Conservation (phyloP, 306 rosid genomes). For the Sicyos edulis region DNA sequence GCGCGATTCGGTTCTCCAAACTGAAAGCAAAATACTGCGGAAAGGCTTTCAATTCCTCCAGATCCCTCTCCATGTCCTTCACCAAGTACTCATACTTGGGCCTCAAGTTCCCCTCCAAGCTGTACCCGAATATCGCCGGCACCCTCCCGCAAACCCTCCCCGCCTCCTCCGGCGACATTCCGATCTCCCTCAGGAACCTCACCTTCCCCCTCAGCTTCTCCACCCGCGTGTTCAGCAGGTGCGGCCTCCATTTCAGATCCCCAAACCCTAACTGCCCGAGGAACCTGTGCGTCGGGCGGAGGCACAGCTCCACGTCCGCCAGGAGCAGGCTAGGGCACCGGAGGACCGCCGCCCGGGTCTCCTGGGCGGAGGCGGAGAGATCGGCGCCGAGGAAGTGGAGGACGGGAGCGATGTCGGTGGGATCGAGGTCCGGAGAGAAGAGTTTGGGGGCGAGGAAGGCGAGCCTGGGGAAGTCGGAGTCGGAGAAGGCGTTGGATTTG, state of each 20-base stretch:
- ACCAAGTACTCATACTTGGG: constrained; percentile 57
- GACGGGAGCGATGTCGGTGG: constrained; percentile 45
- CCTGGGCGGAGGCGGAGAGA: constrained; percentile 34
- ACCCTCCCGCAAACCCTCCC: constrained; percentile 33
- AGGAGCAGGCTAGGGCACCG: constrained; percentile 65
- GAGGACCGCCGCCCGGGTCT: constrained; percentile 44
- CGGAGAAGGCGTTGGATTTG: constrained; percentile 71
- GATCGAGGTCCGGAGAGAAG: constrained; percentile 39
- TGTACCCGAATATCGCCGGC: constrained; percentile 78
- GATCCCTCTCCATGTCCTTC: constrained; percentile 54
- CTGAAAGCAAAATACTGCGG: constrained; percentile 82
- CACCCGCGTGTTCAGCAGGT: constrained; percentile 61
- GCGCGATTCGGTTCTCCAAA: constrained; percentile 53
- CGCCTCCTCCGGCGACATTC: constrained; percentile 52
- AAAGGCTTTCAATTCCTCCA: constrained; percentile 59
- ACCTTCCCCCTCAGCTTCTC: constrained; percentile 49
- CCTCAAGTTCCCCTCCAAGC: constrained; percentile 47
- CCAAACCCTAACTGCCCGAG: constrained; percentile 43
- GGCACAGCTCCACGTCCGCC: constrained; percentile 56
- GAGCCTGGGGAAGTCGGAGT: constrained; percentile 56
- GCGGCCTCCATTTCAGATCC: constrained; percentile 42
- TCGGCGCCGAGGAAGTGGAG: constrained; percentile 48
- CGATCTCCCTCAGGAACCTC: constrained; percentile 39
- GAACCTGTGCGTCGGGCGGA: constrained; percentile 54
- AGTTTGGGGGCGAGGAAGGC: constrained; percentile 45